A percentile compares a stretch with the other conserved stretches of the same genome.
phyloP scores from a whole-genome alignment of 768 basidiomycete genomes.

The Lactarius pseudohatsudake region DNA sequence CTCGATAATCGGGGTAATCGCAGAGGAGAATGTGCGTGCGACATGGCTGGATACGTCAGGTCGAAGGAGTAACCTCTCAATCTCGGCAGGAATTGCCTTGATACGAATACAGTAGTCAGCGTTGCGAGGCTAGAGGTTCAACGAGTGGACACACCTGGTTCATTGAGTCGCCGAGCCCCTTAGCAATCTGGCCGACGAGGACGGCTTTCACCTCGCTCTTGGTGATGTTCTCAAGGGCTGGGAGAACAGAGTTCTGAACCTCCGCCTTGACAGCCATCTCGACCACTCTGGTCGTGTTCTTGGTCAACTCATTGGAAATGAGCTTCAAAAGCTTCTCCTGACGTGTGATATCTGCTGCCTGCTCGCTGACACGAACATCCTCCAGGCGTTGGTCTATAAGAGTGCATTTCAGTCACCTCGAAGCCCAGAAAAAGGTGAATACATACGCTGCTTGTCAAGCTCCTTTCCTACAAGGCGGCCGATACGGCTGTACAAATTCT shows the following conservation, averaged over 20 bases:
- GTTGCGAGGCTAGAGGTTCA: not conserved
- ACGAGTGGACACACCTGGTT: constrained; percentile 53
- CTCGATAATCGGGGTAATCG: constrained; percentile 74
- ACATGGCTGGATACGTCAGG: constrained; percentile 78
- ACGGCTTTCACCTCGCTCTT: constrained; percentile 77
- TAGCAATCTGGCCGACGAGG: constrained; percentile 74
- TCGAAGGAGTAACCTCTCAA: constrained; percentile 74
- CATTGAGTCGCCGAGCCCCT: constrained; percentile 69
- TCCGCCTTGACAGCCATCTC: constrained; percentile 87
- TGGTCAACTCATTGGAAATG: constrained; percentile 81
- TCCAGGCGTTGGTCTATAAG: constrained; percentile 76
- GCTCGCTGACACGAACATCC: constrained; percentile 74
- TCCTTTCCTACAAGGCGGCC: constrained; percentile 81
- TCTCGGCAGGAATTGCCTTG: constrained; percentile 73
- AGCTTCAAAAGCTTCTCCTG: constrained; percentile 90
- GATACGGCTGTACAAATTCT: constrained; percentile 71
- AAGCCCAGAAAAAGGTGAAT: constrained; percentile 21
- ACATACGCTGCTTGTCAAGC: constrained; percentile 87
- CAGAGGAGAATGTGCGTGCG: constrained; percentile 68
- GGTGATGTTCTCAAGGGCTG: constrained; percentile 79
- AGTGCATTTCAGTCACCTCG: constrained; percentile 11
- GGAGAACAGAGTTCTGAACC: constrained; percentile 80
- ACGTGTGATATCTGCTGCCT: constrained; percentile 75
- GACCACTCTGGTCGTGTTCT: constrained; percentile 85
- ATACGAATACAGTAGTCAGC: constrained; percentile 16